Conservation (phyloP, 202 grass and related monocot genomes). For the Digitaria exilis region DNA sequence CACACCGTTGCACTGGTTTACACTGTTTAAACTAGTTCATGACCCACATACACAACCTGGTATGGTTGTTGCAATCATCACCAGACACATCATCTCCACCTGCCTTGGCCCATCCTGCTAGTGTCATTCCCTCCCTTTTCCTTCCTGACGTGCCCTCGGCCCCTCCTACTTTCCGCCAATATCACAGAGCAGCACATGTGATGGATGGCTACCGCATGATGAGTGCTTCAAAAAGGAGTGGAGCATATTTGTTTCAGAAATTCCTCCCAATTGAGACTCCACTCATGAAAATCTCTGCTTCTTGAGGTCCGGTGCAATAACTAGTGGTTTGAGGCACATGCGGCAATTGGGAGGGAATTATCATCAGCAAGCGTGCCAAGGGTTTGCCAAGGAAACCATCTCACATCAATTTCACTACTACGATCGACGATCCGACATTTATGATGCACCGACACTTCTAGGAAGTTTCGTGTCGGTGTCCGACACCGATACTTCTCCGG, state of each 20-base stretch:
- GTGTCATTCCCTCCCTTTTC: not conserved
- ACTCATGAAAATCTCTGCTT: not conserved
- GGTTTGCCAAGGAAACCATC: not conserved
- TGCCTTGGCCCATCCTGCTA: not conserved
- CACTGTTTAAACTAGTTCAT: not conserved
- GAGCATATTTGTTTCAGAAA: not conserved
- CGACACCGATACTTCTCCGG: no score
- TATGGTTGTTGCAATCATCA: not conserved
- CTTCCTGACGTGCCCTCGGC: not conserved
- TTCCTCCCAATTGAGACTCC: not conserved
- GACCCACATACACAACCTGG: not conserved
- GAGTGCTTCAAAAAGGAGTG: not conserved
- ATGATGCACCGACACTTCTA: no score
- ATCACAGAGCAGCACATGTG: not conserved
- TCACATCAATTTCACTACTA: not conserved
- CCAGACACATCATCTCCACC: not conserved
- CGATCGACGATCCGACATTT: not conserved
- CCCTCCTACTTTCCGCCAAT: not conserved
- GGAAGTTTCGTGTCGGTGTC: no score
- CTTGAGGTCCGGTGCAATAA: not conserved
- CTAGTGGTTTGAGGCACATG: not conserved
- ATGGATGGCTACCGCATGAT: not conserved
- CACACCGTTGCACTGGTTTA: not conserved
- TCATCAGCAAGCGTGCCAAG: not conserved
- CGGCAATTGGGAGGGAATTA: not conserved